A percentile compares a stretch with the other conserved stretches of the same genome.
These are phyloP conservation scores for Malus sylvestris DNA, from an alignment of 306 rosid genomes.

Conservation along the genomic window DNA sequence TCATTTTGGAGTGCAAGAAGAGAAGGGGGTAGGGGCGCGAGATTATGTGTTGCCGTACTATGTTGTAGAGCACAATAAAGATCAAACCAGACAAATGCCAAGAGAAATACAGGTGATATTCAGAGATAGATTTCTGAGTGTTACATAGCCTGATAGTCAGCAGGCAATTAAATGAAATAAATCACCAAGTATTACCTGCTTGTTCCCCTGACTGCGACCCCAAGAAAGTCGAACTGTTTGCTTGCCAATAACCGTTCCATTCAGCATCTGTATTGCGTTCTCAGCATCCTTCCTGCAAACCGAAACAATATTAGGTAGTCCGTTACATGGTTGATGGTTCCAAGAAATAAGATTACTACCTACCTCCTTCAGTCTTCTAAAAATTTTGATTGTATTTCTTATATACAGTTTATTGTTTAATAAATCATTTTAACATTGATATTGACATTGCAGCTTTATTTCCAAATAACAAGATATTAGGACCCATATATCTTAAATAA, in stretches of 20 bases:
- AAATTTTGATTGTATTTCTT: background rate
- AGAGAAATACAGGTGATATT: background rate
- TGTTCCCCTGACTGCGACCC: slow-evolving; percentile 96
- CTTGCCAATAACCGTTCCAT: slow-evolving; percentile 85
- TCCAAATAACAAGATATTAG: background rate
- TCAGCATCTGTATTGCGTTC: slow-evolving; percentile 78
- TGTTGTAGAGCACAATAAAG: background rate
- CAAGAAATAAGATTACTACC: background rate
- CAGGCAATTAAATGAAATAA: background rate
- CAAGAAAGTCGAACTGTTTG: slow-evolving; percentile 97
- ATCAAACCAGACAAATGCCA: background rate
- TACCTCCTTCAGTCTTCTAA: background rate
- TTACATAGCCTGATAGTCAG: background rate
- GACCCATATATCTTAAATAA: background rate
- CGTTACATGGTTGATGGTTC: no score
- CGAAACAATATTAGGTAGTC: slow-evolving; percentile 8
- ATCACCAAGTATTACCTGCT: slow-evolving; percentile 50
- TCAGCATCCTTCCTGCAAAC: slow-evolving; percentile 90
- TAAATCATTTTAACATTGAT: background rate
- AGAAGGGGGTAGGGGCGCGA: background rate
- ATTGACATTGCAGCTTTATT: background rate
- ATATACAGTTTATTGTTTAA: background rate
- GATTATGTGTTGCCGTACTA: background rate
- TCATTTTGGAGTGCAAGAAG: background rate
- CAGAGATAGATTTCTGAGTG: background rate